phyloP scores from a whole-genome alignment of 2,329 filamentous ascomycete species.

The Stylonectria norvegica region DNA sequence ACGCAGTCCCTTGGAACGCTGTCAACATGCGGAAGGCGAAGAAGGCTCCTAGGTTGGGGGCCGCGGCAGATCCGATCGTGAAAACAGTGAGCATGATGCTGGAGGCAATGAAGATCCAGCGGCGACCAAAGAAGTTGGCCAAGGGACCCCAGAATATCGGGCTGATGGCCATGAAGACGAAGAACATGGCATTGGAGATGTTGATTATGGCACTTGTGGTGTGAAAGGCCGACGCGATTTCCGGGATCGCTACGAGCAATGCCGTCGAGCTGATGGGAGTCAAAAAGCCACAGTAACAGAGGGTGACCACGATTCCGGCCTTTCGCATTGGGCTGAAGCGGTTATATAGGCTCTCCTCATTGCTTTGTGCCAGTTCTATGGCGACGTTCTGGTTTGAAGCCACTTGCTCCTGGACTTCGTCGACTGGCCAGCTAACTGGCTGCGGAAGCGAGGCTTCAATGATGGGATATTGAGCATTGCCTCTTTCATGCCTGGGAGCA shows the following conservation, averaged over 20 bases:
- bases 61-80: constrained; percentile 62
- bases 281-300: constrained; percentile 20
- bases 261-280: constrained; percentile 19
- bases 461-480: too few species aligned
- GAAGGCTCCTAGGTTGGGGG: constrained; percentile 62
- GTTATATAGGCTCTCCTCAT: constrained; percentile 9
- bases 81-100: constrained; percentile 56
- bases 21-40: constrained; percentile 68
- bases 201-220: constrained; percentile 46
- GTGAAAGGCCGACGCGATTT: constrained; percentile 16
- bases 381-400: too few species aligned
- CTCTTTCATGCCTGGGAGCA: too few species aligned
- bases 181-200: constrained; percentile 65
- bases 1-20: constrained; percentile 66
- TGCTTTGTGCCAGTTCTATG: too few species aligned
- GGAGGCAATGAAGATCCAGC: constrained; percentile 33
- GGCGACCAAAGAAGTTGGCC: constrained; percentile 54
- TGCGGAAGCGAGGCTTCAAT: too few species aligned
- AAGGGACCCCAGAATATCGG: constrained; percentile 66
- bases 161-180: constrained; percentile 67
- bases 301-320: constrained; percentile 19
- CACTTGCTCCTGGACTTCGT: too few species aligned
- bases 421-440: too few species aligned
- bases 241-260: constrained; percentile 19
- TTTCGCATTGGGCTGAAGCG: constrained; percentile 23